Base-by-base conservation (phyloP, 2,329 filamentous ascomycete species). In the Penicillium crustosum region DNA sequence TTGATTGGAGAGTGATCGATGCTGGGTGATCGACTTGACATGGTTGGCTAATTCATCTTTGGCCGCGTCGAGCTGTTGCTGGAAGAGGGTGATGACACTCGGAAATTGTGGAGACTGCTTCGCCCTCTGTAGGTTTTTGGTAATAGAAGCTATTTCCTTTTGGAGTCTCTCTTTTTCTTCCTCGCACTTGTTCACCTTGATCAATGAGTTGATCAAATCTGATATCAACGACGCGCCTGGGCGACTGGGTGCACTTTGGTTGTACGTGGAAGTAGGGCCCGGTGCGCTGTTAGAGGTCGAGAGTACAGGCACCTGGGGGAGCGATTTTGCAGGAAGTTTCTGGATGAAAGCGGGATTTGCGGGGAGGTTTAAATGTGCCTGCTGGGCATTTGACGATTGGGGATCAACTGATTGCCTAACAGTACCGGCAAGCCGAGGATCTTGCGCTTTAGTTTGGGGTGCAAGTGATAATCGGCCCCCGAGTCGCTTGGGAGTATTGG, bases 61-160 rank as follows among this genome's bases (percentile, higher is more conserved):
- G 13, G 43, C 51, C 58, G 58, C 17, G 25, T 49, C 27, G 49
- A 63, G 23, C 58, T 52, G 55, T 13, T 61, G 52, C 29, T 69
- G 64, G 21, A 61, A 67, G 48, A 57, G 63, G 23, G 65, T 58
- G 17, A 61, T 44, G 5, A 64, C 63, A 6, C 69, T 67, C 4
- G 70, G 66, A 44, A 70, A 73, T 19, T 55, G 59, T 9, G 57
- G 49, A 36, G 5, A 64, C 55, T 21, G 41, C 38, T 41, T 57
- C 60, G 19, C 69, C 64, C 62, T 63, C 67, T 63, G 64, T 5
- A 82, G 33, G 45, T 77, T 68, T 39, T 75, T 65, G 17, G 75
- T 70, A 6, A 82, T 61, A 5, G 68, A 66, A 0, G 73, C 68
- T 19, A 71, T 64, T 36, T 66, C 69, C 25, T 65, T 67, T 21